Evolutionary conservation across 129 eudicot genomes (phyloP), one percentile per base, ranked within the genome.

Genomic region (Centaurea solstitialis): DNA sequence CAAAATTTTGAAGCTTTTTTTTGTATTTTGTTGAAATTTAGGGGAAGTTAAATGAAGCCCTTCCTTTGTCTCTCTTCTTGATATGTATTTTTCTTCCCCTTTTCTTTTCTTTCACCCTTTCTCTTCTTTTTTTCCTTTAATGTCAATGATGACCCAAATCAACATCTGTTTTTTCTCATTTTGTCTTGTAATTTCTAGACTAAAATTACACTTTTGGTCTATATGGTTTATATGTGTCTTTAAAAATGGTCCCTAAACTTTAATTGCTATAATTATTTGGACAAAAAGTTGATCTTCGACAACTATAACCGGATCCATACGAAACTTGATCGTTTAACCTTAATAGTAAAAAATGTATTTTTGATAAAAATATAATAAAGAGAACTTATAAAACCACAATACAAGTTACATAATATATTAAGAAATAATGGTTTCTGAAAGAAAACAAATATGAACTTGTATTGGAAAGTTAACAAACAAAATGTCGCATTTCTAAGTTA

Each of bases 101-200:
- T 17, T 64, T 81, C 76, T 75, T 68, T 65, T 64, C 62, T 81
- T 68, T n/a, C n/a, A n/a, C 5, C 20, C 4, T 17, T 64, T 81
- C 76, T 75, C 50, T 65, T 64, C 62, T 81, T 68, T n/a, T 75
- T 76, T 66, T 77, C 7, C 7, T 23, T 45, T 4, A 26, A 33
- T 33, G 22, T 57, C 22, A 64, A 73, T 45, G 65, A 45, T 20
- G 83, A 62, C 21, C 68, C 33, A 22, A 64, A 57, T 57, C 65
- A 64, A 18, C 75, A 70, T 59, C 75, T 78, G 75, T 68, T 67
- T 78, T 78, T 28, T 20, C 45, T 43, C 33, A 21, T 41, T 24
- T 68, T 68, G 22, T 68, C 39, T 66, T 3, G 18, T 40, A 40
- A 33, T 33, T 33, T 33, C 37, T 4, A 3, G 37, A 33, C 5